phyloP scores from a whole-genome alignment of 2,329 filamentous ascomycete species.

The Aureobasidium melanogenum region DNA sequence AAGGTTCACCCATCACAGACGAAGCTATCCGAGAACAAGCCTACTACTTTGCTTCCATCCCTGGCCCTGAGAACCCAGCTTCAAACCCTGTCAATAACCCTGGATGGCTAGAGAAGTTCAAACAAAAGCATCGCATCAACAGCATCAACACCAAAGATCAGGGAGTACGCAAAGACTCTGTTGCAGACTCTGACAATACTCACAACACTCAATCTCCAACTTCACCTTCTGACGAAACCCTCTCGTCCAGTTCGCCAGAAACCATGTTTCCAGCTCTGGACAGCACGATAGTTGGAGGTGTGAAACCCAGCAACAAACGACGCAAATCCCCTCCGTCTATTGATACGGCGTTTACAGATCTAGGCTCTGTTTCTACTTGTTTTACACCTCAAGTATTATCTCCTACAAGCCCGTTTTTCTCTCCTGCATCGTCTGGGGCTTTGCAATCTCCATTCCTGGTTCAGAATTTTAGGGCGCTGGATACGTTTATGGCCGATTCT shows the following conservation, averaged over 20 bases:
- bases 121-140: slow-evolving; percentile 67
- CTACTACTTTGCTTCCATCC: slow-evolving; percentile 66
- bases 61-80: slow-evolving; percentile 60
- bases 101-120: slow-evolving; percentile 90
- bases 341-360: slow-evolving; percentile 58
- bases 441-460: slow-evolving; percentile 33
- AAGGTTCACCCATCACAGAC: slow-evolving; percentile 66
- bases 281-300: not conserved
- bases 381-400: slow-evolving; percentile 66
- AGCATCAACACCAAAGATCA: slow-evolving; percentile 22
- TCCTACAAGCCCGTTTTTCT: slow-evolving; percentile 69
- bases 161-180: slow-evolving; percentile 3
- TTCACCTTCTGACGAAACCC: slow-evolving; percentile 49
- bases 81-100: slow-evolving; percentile 51
- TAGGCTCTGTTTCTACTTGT: slow-evolving; percentile 38
- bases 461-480: slow-evolving; percentile 74
- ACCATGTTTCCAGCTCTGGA: not conserved
- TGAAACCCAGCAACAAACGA: not conserved
- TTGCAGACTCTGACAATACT: slow-evolving; percentile 26
- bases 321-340: slow-evolving; percentile 44
- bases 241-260: not conserved
- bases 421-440: slow-evolving; percentile 46
- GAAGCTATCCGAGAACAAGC: slow-evolving; percentile 80
- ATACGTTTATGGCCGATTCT: slow-evolving; percentile 42
- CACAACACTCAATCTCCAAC: slow-evolving; percentile 58